These are phyloP conservation scores for Plasmodium vinckei DNA, from an alignment of 169 alveolate genomes.

Conservation along the genomic window DNA sequence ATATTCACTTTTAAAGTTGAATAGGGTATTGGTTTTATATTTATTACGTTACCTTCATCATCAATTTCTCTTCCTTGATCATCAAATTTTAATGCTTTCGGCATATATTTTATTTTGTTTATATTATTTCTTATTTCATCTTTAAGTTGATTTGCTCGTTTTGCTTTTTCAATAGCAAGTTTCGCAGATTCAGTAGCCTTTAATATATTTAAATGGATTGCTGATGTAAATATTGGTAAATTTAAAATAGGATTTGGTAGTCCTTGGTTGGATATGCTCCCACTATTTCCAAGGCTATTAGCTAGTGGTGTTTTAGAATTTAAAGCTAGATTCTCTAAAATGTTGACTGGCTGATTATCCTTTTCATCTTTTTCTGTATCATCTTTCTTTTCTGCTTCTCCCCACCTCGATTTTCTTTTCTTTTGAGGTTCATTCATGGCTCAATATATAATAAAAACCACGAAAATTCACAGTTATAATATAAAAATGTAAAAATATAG, in stretches of 20 bases:
- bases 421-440: conserved; percentile 43
- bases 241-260: conserved; percentile 8
- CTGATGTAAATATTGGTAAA: conserved; percentile 3
- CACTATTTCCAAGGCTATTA: background rate
- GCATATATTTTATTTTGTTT: conserved; percentile 43
- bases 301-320: background rate
- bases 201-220: conserved; percentile 49
- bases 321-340: conserved; percentile 23
- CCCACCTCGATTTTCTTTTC: conserved; percentile 75
- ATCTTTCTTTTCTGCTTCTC: conserved; percentile 46
- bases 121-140: conserved; percentile 24
- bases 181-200: conserved; percentile 80
- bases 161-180: conserved; percentile 83
- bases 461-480: too few species aligned
- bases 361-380: conserved; percentile 12
- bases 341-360: background rate
- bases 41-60: conserved; percentile 84
- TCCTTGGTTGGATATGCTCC: background rate
- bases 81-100: conserved; percentile 80
- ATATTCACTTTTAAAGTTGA: conserved; percentile 84
- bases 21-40: conserved; percentile 82
- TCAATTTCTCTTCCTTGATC: conserved; percentile 84
- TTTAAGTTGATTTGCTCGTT: conserved; percentile 75
- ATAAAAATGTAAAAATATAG: too few species aligned
- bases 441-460: too few species aligned